phyloP scores from a whole-genome alignment of 345 rosid genomes.

The Mercurialis annua region DNA sequence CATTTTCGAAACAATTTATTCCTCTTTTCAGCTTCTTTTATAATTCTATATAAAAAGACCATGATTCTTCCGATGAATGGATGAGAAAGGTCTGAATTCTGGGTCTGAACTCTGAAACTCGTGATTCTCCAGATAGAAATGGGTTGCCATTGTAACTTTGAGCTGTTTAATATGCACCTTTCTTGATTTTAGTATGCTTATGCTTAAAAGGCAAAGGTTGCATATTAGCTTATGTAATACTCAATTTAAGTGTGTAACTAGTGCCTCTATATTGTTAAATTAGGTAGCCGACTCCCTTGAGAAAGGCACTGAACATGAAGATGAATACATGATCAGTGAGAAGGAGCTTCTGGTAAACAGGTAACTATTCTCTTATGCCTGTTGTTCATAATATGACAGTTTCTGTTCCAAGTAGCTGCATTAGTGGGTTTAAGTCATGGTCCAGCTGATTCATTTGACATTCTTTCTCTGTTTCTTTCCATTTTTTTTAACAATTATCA shows the following conservation, averaged over 20 bases:
- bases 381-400: background rate
- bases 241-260: background rate
- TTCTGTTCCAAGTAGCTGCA: background rate
- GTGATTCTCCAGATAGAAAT: background rate
- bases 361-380: slow-evolving; percentile 29
- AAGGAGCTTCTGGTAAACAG: slow-evolving; percentile 94
- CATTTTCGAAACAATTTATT: background rate
- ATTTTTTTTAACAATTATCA: slow-evolving; percentile 1
- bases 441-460: slow-evolving; percentile 4
- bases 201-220: background rate
- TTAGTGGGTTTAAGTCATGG: background rate
- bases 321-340: slow-evolving; percentile 99
- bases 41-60: background rate
- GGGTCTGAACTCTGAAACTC: background rate
- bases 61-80: background rate
- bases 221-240: background rate
- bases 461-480: background rate
- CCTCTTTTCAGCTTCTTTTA: background rate
- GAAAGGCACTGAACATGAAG: slow-evolving; percentile 99
- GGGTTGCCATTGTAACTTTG: background rate
- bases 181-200: background rate
- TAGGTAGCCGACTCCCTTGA: slow-evolving; percentile 98
- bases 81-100: background rate
- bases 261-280: slow-evolving; percentile 1
- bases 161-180: background rate